Conservation (phyloP, 2,329 filamentous ascomycete species). For the Didymellaceae sp. region DNA sequence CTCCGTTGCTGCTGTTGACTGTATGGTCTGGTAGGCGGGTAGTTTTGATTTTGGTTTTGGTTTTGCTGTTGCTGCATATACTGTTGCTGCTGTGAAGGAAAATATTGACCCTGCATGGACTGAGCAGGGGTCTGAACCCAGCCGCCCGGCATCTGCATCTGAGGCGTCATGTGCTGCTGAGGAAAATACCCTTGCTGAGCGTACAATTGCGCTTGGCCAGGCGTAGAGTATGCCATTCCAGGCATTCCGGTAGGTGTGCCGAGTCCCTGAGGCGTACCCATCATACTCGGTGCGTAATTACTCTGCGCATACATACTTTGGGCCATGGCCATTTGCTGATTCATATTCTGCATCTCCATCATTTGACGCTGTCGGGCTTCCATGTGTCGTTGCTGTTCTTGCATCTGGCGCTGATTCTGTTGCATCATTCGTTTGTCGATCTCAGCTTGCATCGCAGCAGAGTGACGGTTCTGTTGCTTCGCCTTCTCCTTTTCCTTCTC, state of each 20-base stretch:
- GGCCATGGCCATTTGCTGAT: conserved; percentile 34
- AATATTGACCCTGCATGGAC: conserved; percentile 36
- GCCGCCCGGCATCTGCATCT: conserved; percentile 35
- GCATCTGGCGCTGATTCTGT: conserved; percentile 41
- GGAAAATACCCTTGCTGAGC: conserved; percentile 39
- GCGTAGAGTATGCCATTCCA: conserved; percentile 39
- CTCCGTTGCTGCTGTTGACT: conserved; percentile 33
- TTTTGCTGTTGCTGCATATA: conserved; percentile 20
- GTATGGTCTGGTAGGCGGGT: conserved; percentile 38
- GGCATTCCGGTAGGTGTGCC: conserved; percentile 27
- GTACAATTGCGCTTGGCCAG: conserved; percentile 38
- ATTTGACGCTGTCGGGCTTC: conserved; percentile 35
- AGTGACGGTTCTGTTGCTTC: conserved; percentile 42
- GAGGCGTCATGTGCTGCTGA: conserved; percentile 36
- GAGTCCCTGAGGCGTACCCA: conserved; percentile 27
- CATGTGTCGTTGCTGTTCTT: conserved; percentile 35
- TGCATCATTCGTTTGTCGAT: conserved; percentile 45
- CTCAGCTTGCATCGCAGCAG: conserved; percentile 44
- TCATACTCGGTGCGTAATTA: conserved; percentile 32
- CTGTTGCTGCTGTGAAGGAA: conserved; percentile 25
- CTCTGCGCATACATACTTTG: conserved; percentile 32
- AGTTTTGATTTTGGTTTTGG: conserved; percentile 20
- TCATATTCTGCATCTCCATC: conserved; percentile 36
- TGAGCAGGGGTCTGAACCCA: conserved; percentile 39
- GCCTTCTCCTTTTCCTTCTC: conserved; percentile 71